Base-by-base conservation (phyloP, 305 asterid genomes). In the Vinca major region DNA sequence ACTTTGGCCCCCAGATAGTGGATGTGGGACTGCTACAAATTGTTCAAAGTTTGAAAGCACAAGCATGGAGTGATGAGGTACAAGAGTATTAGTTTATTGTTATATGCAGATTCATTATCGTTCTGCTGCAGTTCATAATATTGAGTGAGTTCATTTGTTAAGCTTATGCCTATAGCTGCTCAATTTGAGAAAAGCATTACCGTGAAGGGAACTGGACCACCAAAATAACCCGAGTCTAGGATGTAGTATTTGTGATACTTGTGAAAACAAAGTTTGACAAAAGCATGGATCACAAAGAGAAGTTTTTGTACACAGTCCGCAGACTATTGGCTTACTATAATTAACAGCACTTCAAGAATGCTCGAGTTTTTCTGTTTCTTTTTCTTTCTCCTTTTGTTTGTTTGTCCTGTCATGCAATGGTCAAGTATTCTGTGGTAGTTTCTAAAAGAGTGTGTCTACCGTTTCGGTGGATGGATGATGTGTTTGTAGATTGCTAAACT, bases 11-110 rank as follows among this genome's bases (percentile, higher is more conserved):
- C 71, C 88, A 88, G 72, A 89, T 92, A 95, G 89, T 87, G 77
- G 86, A 84, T 84, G 81, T 84, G 62, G 98, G 90, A 56, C 75
- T 92, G 74, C 92, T 88, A 45, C 96, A 89, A 75, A 72, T 86
- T 71, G 91, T 92, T 80, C 96, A 85, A 82, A 92, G 79, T 69
- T 72, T 89, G 83, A 92, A 89, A 86, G 95, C 88, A 40, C 97
- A 89, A 75, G 97, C 98, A 69, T 92, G 98, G 98, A 89, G 95
- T 74, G 96, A 92, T 26, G 97, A 88, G 98, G 96, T 89, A 74
- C 69, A 86, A 39, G 8, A 73, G 64, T 65, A 8, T 56, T 62
- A 55, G 66, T 47, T 16, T 50, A 53, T 56, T 53, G n/a, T 60
- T 62, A 16, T 39, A 63, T 70, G 50, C 21, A 62, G 57, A 33